These are phyloP conservation scores for Sporopachydermia quercuum DNA, from an alignment of 805 yeast genomes.

Conservation along the genomic window DNA sequence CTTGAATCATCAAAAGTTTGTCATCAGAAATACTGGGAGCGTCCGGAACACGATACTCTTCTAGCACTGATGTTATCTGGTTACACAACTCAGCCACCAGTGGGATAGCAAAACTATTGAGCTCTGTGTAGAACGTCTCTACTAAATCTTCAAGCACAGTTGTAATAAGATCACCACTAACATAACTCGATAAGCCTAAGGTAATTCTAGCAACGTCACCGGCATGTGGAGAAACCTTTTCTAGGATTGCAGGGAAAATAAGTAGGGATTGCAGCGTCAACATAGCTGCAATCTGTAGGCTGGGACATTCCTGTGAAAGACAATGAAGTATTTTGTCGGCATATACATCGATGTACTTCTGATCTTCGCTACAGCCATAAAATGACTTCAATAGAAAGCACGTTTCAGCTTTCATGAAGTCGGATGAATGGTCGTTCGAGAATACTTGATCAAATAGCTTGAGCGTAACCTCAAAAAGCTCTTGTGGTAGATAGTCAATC, in stretches of 20 bases:
- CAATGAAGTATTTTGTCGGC: neutral
- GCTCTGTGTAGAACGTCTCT: neutral
- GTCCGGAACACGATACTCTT: conserved; percentile 1
- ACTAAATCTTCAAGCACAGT: neutral
- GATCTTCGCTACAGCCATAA: no score
- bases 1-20: neutral
- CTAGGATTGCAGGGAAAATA: neutral
- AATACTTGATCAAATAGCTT: neutral
- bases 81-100: neutral
- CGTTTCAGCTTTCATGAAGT: neutral
- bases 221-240: neutral
- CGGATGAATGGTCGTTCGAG: neutral
- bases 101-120: neutral
- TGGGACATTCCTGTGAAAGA: neutral
- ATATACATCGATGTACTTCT: neutral
- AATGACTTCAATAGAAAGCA: neutral
- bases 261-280: neutral
- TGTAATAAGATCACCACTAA: neutral
- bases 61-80: neutral
- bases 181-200: neutral
- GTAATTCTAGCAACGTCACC: neutral
- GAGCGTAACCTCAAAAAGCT: neutral
- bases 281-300: neutral
- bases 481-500: neutral
- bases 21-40: neutral